A percentile compares a stretch with the other conserved stretches of the same genome.
Conservation (phyloP, 2,329 filamentous ascomycete species). For the Fusarium ambrosium region DNA sequence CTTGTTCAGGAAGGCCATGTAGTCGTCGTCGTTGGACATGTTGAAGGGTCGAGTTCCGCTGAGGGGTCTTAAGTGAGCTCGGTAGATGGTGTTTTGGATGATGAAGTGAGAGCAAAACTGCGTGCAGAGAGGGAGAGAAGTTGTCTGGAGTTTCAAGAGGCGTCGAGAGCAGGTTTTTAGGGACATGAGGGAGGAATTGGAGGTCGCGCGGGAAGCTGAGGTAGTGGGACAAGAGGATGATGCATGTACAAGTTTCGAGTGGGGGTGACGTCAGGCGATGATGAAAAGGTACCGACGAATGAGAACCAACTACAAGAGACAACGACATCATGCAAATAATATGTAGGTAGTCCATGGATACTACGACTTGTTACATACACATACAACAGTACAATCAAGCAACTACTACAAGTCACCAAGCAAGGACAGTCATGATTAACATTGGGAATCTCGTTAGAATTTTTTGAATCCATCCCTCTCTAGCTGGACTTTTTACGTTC, state of each 20-base stretch:
- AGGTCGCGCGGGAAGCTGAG: slow-evolving; percentile 9
- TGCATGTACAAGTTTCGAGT: slow-evolving; percentile 37
- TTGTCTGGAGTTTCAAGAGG: slow-evolving; percentile 11
- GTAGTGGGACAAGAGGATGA: slow-evolving; percentile 30
- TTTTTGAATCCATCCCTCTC: slow-evolving; percentile 50
- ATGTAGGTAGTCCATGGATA: background rate
- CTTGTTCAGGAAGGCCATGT: slow-evolving; percentile 87
- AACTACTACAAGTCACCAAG: slow-evolving; percentile 6
- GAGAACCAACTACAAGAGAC: background rate
- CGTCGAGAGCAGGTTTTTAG: slow-evolving; percentile 21
- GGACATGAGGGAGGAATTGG: slow-evolving; percentile 38
- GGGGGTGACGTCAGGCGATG: slow-evolving; percentile 50
- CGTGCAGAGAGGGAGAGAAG: slow-evolving; percentile 4
- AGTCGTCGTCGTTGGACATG: slow-evolving; percentile 85
- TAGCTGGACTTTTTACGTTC: slow-evolving; percentile 55
- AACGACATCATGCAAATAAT: background rate
- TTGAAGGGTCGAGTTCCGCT: slow-evolving; percentile 43
- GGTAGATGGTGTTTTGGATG: background rate
- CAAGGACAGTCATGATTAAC: slow-evolving; percentile 44
- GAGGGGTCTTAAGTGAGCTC: slow-evolving; percentile 30
- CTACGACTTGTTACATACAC: background rate
- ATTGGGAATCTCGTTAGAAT: slow-evolving; percentile 54
- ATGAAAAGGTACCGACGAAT: background rate
- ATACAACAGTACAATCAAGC: background rate
- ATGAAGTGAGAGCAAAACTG: background rate